A percentile compares a stretch with the other conserved stretches of the same genome.
These are phyloP conservation scores for Pestalotiopsis sp. DNA, from an alignment of 2,329 filamentous ascomycete genomes.

Conservation along the genomic window DNA sequence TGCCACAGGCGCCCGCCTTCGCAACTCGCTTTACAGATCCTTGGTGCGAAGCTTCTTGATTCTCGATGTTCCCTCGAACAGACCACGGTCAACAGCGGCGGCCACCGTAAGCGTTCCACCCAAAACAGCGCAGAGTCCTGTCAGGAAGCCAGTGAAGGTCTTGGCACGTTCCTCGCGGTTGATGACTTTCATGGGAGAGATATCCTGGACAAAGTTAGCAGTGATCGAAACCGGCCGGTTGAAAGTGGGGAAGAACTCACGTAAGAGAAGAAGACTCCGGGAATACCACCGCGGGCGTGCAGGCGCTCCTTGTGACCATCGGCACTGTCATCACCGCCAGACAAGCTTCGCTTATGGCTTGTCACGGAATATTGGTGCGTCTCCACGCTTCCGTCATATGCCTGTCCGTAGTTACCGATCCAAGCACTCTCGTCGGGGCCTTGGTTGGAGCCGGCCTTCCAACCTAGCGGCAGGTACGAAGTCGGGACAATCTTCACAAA, in stretches of 20 bases:
- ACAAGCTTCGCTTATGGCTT: conserved; percentile 87
- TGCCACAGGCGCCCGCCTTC: not conserved
- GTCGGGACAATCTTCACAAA: conserved; percentile 98
- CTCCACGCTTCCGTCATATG: conserved; percentile 80
- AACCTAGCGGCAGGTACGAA: conserved; percentile 89
- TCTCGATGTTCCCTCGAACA: conserved; percentile 85
- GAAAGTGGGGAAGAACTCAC: conserved; percentile 55
- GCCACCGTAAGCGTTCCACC: conserved; percentile 95
- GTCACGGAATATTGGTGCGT: conserved; percentile 99
- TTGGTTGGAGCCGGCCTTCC: conserved; percentile 49
- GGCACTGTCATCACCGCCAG: conserved; percentile 79
- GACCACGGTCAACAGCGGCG: conserved; percentile 84
- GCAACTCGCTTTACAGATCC: conserved; percentile 46
- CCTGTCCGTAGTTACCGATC: conserved; percentile 70
- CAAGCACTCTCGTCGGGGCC: conserved; percentile 56
- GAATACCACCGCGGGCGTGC: conserved; percentile 89
- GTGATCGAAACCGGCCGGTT: not conserved
- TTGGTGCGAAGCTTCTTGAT: conserved; percentile 84
- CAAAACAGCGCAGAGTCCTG: conserved; percentile 91
- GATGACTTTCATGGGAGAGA: conserved; percentile 99
- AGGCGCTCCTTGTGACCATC: conserved; percentile 92
- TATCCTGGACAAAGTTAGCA: conserved; percentile 64
- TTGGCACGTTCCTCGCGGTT: conserved; percentile 92
- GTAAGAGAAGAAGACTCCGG: conserved; percentile 98
- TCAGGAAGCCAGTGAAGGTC: conserved; percentile 88